A percentile compares a stretch with the other conserved stretches of the same genome.
Conservation (phyloP, 805 yeast species). For the Lachancea dasiensis region DNA sequence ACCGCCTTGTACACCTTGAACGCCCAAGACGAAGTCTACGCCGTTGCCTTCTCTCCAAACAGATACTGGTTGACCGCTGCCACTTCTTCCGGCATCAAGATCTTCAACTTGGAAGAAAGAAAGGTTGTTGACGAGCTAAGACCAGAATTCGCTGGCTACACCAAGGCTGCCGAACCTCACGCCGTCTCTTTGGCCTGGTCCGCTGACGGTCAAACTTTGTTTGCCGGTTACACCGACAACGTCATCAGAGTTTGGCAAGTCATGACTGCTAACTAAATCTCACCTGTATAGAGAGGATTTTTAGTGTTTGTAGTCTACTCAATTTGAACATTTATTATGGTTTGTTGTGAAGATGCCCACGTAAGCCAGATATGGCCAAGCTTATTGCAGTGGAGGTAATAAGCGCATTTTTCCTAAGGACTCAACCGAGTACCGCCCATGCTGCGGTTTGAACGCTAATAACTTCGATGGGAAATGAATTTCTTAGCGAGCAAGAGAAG, state of each 20-base stretch:
- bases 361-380: no score
- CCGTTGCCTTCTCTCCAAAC: conserved; percentile 99
- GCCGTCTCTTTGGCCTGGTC: conserved; percentile 99
- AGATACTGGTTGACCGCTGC: conserved; percentile 99
- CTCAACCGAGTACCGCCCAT: no score
- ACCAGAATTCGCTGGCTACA: conserved; percentile 90
- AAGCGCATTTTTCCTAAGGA: no score
- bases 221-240: conserved; percentile 99
- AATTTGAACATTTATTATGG: conserved; percentile 4
- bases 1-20: conserved; percentile 85
- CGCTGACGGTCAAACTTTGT: conserved; percentile 98
- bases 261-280: conserved; percentile 58
- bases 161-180: conserved; percentile 94
- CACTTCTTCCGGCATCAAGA: conserved; percentile 94
- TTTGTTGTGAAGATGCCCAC: conserved; percentile 1
- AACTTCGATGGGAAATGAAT: no score
- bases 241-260: conserved; percentile 99
- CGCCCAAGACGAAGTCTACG: conserved; percentile 95
- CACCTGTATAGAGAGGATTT: not conserved
- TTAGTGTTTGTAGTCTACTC: conserved; percentile 10
- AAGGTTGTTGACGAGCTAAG: conserved; percentile 92
- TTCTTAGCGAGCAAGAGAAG: no score
- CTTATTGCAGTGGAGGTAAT: no score
- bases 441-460: no score
- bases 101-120: conserved; percentile 96